Conservation (phyloP, 2,329 filamentous ascomycete genomes). For the Akanthomyces uredinophilus region DNA sequence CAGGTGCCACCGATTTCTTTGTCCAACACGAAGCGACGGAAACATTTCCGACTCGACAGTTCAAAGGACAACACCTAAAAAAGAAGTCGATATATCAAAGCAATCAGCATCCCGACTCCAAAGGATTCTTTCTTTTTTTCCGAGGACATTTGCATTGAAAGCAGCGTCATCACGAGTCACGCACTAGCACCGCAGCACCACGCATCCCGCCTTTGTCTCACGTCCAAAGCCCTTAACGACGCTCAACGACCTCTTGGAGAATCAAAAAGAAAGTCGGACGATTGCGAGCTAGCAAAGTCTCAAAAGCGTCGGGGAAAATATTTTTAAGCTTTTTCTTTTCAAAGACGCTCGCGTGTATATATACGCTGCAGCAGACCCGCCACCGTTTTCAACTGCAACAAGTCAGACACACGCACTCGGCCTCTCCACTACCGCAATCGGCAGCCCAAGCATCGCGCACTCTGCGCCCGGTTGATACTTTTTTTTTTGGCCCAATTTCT, state of each 20-base stretch:
- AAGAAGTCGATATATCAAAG: background rate
- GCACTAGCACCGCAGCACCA: background rate
- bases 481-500: background rate
- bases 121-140: background rate
- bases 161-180: background rate
- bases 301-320: background rate
- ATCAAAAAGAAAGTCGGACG: background rate
- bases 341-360: constrained; percentile 8
- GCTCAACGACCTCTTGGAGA: background rate
- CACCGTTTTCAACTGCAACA: constrained; percentile 12
- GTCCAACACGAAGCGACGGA: background rate
- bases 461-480: background rate
- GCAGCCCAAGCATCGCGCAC: constrained; percentile 1
- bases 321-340: background rate
- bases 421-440: constrained; percentile 13
- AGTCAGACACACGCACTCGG: background rate
- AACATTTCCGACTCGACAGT: background rate
- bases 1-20: background rate
- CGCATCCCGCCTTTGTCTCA: background rate
- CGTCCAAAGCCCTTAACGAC: background rate
- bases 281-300: background rate
- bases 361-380: background rate
- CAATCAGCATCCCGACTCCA: background rate
- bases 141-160: background rate
- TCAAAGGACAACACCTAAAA: background rate